Percentiles rank a stretch among this genome's conserved stretches.
Conservation (phyloP, 2,329 filamentous ascomycete species). For the Exophiala aquamarina region DNA sequence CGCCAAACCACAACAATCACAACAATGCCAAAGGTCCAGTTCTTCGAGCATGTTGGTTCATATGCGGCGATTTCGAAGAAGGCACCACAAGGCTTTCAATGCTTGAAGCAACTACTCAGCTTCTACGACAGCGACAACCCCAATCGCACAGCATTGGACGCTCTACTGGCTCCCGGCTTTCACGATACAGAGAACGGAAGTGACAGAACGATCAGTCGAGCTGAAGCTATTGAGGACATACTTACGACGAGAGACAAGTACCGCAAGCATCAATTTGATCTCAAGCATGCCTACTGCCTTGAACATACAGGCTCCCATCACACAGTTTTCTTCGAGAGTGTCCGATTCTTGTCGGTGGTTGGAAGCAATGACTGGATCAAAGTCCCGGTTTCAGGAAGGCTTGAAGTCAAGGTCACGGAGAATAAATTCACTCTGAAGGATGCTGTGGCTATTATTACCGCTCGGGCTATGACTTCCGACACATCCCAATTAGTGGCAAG, state of each 20-base stretch:
- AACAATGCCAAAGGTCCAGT: constrained; percentile 4
- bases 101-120: constrained; percentile 15
- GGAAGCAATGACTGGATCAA: constrained; percentile 10
- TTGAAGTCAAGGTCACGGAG: constrained; percentile 18
- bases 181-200: constrained; percentile 19
- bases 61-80: constrained; percentile 19
- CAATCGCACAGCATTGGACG: constrained; percentile 4
- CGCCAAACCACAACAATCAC: too few species aligned
- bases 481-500: constrained; percentile 11
- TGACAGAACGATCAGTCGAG: constrained; percentile 13
- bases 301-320: constrained; percentile 9
- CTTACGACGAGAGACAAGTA: constrained; percentile 8
- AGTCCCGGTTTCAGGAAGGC: constrained; percentile 13
- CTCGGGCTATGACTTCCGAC: constrained; percentile 14
- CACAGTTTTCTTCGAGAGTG: constrained; percentile 16
- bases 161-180: constrained; percentile 12
- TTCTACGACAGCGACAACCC: constrained; percentile 14
- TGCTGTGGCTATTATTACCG: constrained; percentile 13
- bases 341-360: constrained; percentile 15
- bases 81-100: constrained; percentile 17
- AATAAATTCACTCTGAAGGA: constrained; percentile 18
- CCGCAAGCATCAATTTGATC: constrained; percentile 14
- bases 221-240: constrained; percentile 16
- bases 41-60: constrained; percentile 13
- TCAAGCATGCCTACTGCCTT: constrained; percentile 17